Evolutionary conservation across 2,329 filamentous ascomycete genomes (phyloP).

Genomic region (Domatiomyces catenatus): DNA sequence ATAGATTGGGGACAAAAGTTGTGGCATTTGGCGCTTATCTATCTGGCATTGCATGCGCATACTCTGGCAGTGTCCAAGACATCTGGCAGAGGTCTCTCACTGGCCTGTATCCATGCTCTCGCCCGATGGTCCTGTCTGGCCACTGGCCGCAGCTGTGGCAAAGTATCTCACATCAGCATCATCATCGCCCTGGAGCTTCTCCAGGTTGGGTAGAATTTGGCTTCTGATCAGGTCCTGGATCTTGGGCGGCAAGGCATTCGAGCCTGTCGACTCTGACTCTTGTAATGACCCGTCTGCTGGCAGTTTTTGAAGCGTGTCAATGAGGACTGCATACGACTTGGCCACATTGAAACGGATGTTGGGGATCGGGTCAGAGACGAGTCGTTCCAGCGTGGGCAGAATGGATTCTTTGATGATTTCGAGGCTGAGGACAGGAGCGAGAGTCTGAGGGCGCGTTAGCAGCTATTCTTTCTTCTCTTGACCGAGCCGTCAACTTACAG

Average conservation of each 20-base stretch:
- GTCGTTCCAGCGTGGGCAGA: conserved; percentile 87
- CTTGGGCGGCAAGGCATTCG: conserved; percentile 41
- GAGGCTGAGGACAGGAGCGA: conserved; percentile 81
- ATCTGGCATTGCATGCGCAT: neutral
- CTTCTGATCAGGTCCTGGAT: conserved; percentile 70
- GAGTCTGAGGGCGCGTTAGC: conserved; percentile 46
- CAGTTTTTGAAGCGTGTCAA: conserved; percentile 79
- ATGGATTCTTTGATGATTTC: conserved; percentile 88
- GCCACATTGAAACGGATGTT: conserved; percentile 99
- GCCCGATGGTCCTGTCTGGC: conserved; percentile 32
- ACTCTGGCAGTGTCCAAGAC: neutral
- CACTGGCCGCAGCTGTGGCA: conserved; percentile 66
- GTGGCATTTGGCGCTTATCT: neutral
- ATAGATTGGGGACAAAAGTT: neutral
- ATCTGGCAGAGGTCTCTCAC: conserved; percentile 1
- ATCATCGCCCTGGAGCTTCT: conserved; percentile 91
- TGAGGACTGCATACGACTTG: conserved; percentile 85
- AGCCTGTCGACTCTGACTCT: conserved; percentile 64
- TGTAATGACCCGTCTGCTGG: conserved; percentile 77
- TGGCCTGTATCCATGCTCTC: conserved; percentile 22
- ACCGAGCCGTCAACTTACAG: conserved; percentile 45
- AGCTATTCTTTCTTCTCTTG: neutral
- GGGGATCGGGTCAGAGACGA: conserved; percentile 85
- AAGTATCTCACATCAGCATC: conserved; percentile 98
- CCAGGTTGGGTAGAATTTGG: conserved; percentile 73